Evolutionary conservation across 805 yeast species (phyloP).

Genomic region (Kodamaea laetipori): DNA sequence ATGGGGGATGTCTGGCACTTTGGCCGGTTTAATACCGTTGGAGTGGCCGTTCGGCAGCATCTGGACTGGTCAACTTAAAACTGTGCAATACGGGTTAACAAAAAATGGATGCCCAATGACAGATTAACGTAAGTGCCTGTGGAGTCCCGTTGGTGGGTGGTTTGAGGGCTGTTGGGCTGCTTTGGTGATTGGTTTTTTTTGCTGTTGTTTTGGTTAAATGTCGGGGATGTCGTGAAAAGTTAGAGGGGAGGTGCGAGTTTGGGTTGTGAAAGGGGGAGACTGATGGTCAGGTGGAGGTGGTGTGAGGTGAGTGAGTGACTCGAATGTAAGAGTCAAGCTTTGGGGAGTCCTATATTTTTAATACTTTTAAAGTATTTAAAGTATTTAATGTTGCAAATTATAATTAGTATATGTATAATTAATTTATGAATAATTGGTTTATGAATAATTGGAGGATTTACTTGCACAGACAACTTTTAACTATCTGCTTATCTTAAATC

Average conservation of each 20-base stretch:
- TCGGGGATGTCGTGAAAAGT: not conserved
- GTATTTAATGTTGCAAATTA: too few species aligned
- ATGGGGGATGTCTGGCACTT: constrained; percentile 61
- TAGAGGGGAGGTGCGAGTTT: not conserved
- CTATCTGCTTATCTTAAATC: too few species aligned
- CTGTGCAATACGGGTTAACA: too few species aligned
- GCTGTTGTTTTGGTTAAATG: constrained; percentile 5
- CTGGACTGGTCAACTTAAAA: too few species aligned
- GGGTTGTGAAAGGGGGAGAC: not conserved
- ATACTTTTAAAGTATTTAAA: too few species aligned
- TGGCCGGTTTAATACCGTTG: constrained; percentile 10
- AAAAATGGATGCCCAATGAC: not conserved
- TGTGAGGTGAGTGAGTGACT: not conserved
- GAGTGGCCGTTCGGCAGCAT: constrained; percentile 10
- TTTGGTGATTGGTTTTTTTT: constrained; percentile 1
- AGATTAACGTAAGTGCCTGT: not conserved
- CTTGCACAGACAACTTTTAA: too few species aligned
- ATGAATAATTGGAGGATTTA: too few species aligned
- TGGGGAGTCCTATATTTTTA: too few species aligned
- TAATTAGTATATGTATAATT: too few species aligned
- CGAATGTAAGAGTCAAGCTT: not conserved
- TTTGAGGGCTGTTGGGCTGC: not conserved
- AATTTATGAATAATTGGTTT: too few species aligned
- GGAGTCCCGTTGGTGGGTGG: not conserved
- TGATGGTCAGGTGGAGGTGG: not conserved